These are phyloP conservation scores for Aspergillus hiratsukae DNA, from an alignment of 2,329 filamentous ascomycete genomes.

Conservation along the genomic window DNA sequence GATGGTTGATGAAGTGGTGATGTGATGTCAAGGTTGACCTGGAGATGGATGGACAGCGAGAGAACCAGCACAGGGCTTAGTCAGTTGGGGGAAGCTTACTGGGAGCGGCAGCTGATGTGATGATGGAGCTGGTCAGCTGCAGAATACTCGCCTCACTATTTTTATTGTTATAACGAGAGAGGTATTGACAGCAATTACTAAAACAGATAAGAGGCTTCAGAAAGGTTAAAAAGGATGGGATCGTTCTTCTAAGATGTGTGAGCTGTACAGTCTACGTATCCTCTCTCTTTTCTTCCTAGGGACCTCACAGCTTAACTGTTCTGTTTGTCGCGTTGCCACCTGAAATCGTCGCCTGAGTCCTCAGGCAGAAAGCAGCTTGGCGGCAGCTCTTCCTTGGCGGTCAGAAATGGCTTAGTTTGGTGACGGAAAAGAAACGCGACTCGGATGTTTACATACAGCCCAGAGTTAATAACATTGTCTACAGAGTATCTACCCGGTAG, in stretches of 20 bases:
- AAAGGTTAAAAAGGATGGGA: not conserved
- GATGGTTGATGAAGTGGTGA: slow-evolving; percentile 27
- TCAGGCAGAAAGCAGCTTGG: slow-evolving; percentile 2
- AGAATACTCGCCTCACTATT: slow-evolving; percentile 6
- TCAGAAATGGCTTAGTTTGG: not conserved
- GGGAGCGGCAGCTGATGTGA: slow-evolving; percentile 4
- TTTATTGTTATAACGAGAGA: not conserved
- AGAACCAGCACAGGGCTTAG: slow-evolving; percentile 32
- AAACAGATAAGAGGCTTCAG: not conserved
- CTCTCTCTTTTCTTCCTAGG: not conserved
- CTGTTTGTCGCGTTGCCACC: not conserved
- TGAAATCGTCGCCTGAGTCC: not conserved
- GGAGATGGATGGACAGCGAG: slow-evolving; percentile 26
- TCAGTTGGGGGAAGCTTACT: slow-evolving; percentile 25
- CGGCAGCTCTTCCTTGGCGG: slow-evolving; percentile 2
- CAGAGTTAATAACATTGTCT: not conserved
- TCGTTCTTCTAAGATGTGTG: not conserved
- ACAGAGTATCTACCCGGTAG: no score
- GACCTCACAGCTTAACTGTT: not conserved
- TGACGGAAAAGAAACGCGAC: not conserved
- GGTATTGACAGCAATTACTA: not conserved
- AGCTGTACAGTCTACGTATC: not conserved
- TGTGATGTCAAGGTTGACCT: slow-evolving; percentile 37
- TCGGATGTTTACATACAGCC: not conserved
- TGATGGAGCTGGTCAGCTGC: slow-evolving; percentile 14